phyloP scores from a whole-genome alignment of 2,329 filamentous ascomycete species.

The Neurospora sp. region DNA sequence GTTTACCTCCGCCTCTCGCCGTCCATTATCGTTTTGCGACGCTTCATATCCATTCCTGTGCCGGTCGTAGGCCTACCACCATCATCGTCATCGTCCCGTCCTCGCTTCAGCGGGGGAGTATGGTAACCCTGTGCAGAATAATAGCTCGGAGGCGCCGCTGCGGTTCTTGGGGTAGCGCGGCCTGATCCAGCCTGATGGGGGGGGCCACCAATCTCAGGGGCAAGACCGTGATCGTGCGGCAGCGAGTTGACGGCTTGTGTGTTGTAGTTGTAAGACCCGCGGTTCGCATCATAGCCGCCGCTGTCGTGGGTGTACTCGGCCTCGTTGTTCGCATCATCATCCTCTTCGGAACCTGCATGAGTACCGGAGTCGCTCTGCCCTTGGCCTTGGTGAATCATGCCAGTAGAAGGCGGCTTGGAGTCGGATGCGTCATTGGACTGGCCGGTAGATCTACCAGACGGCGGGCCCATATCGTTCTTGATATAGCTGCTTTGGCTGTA shows the following conservation, averaged over 20 bases:
- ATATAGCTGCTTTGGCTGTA: constrained; percentile 62
- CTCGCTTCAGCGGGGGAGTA: constrained; percentile 55
- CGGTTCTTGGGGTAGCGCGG: constrained; percentile 74
- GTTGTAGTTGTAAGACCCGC: constrained; percentile 69
- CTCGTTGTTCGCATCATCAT: constrained; percentile 63
- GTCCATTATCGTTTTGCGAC: constrained; percentile 25
- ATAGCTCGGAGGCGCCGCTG: constrained; percentile 59
- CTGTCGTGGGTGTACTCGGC: constrained; percentile 82
- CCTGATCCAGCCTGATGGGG: constrained; percentile 76
- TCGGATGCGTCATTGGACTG: constrained; percentile 52
- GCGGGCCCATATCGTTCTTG: constrained; percentile 84
- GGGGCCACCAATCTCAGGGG: constrained; percentile 74
- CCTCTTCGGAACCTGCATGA: constrained; percentile 50
- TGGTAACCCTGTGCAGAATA: constrained; percentile 66
- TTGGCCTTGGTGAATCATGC: constrained; percentile 48
- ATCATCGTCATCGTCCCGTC: constrained; percentile 35
- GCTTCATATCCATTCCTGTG: constrained; percentile 22
- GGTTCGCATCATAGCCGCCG: constrained; percentile 61
- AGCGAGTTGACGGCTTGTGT: constrained; percentile 56
- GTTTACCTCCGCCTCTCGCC: constrained; percentile 18
- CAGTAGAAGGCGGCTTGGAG: constrained; percentile 50
- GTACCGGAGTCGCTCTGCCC: constrained; percentile 40
- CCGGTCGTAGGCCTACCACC: constrained; percentile 28
- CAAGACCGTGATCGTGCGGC: constrained; percentile 60
- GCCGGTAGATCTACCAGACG: constrained; percentile 50